Evolutionary conservation across 306 rosid genomes (phyloP), one percentile per base, ranked within the genome.

Genomic region (Prunus mongolica): DNA sequence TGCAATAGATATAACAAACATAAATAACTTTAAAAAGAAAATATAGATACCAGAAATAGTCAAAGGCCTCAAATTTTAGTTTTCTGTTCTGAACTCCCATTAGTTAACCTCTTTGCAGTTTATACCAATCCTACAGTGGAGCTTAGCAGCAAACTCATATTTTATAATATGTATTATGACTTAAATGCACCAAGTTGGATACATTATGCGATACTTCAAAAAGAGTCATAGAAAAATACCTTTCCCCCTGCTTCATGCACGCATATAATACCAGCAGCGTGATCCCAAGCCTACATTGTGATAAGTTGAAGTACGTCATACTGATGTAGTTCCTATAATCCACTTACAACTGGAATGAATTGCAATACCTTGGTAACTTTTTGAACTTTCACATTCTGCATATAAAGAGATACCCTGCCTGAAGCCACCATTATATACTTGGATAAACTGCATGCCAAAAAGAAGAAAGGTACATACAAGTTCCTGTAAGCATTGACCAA

Each of bases 381-480:
- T 38, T 85, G 74, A 68, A 62, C 79, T 83, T 73, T 88, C 27
- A 73, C 58, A 45, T 67, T 62, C 45, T 68, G 86, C 77, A 85
- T 76, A 74, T 78, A 83, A 46, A 81, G 71, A 60, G 87, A 76
- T 22, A 85, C 84, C 72, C 86, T 66, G 6, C 89, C 87, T 10
- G 84, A 80, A 56, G 89, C 91, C 82, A 88, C 91, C 91, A 83
- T 82, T 16, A 88, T 72, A 79, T 88, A 85, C 83, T 88, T 88
- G 83, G 87, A 85, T 76, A 88, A 85, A 84, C 91, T 85, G 84
- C 84, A 60, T 5, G 16, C 10, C 16, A 65, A 55, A n/a, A 83
- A 76, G 34, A 68, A 55, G 70, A 67, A 32, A 9, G 16, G 70
- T 60, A 14, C 25, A 24, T n/a, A 25, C 51, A 32, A 14, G 47